Evolutionary conservation across 768 basidiomycete species (phyloP), one percentile per base, ranked within the genome.

Genomic region (Hypholoma fasciculare): DNA sequence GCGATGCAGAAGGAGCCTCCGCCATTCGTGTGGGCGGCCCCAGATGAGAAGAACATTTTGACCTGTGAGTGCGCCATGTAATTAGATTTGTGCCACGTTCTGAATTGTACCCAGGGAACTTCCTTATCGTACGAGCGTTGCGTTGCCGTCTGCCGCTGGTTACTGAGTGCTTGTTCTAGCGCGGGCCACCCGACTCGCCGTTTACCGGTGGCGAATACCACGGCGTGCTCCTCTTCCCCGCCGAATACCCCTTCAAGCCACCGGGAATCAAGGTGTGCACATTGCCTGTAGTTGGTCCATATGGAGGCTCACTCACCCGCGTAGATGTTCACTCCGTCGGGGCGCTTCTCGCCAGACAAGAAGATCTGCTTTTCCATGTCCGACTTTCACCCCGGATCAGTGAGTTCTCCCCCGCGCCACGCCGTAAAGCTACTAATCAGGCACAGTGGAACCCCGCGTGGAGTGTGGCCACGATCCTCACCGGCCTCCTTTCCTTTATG

Each of bases 311-410:
- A 40, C 47, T 49, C 26, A 46, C 17, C 39, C 30, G 9, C 19
- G 23, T 65, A 95, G 93, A 93, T 95, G 92, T 83, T 87, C 65
- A 95, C 94, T 13, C 94, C 94, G 0, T 92, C 91, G 5, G 94
- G 94, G 17, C 86, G 94, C 58, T 96, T 96, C 74, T 85, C 90
- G 63, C 91, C 92, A 19, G 92, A 94, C 79, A 88, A 86, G 76
- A 97, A 95, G 82, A 97, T 98, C 55, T 98, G 96, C 71, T 96
- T 97, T 76, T 96, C 94, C 20, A 97, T 98, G 94, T 94, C 93
- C 3, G 93, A 95, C 72, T 95, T 94, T 68, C 94, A 95, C 67
- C 92, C 94, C 0, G 92, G 92, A 60, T 83, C 90, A 12, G 92
- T 93, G 64, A 70, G 90, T 82, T 2, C 20, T 13, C 43, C 52